phyloP scores from a whole-genome alignment of 2,329 filamentous ascomycete species.

The Sordariomycetes sp. region DNA sequence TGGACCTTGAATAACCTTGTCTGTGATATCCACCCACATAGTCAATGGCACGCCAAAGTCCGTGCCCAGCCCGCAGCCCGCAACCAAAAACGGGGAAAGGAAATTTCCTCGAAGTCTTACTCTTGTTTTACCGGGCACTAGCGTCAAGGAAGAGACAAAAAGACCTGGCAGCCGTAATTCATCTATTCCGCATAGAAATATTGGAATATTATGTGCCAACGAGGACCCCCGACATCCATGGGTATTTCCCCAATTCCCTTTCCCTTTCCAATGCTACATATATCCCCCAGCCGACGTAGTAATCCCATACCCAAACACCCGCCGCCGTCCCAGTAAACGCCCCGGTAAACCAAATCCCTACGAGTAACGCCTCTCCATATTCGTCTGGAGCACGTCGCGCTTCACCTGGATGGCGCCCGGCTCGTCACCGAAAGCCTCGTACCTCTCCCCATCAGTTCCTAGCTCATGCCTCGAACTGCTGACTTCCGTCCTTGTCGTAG shows the following conservation, averaged over 20 bases:
- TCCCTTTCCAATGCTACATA: not conserved
- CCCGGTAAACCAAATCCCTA: not conserved
- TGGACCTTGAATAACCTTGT: too few species aligned
- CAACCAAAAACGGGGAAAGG: too few species aligned
- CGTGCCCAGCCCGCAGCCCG: too few species aligned
- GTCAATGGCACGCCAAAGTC: too few species aligned
- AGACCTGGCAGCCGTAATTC: too few species aligned
- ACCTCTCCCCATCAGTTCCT: not conserved
- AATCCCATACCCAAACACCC: not conserved
- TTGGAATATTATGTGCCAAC: too few species aligned
- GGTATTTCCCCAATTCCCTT: not conserved
- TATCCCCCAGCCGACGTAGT: not conserved
- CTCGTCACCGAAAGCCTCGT: not conserved
- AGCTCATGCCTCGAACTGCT: not conserved
- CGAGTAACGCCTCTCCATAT: not conserved
- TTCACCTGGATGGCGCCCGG: not conserved
- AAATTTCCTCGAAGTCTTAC: too few species aligned
- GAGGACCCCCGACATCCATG: not conserved
- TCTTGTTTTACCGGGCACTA: too few species aligned
- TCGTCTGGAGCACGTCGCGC: not conserved
- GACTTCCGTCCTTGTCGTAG: not conserved
- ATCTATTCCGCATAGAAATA: too few species aligned
- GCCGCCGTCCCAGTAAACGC: too few species aligned
- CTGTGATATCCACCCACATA: too few species aligned
- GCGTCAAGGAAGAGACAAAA: too few species aligned